phyloP scores from a whole-genome alignment of 164 flowering plant genomes.

The Nymphaea thermarum region DNA sequence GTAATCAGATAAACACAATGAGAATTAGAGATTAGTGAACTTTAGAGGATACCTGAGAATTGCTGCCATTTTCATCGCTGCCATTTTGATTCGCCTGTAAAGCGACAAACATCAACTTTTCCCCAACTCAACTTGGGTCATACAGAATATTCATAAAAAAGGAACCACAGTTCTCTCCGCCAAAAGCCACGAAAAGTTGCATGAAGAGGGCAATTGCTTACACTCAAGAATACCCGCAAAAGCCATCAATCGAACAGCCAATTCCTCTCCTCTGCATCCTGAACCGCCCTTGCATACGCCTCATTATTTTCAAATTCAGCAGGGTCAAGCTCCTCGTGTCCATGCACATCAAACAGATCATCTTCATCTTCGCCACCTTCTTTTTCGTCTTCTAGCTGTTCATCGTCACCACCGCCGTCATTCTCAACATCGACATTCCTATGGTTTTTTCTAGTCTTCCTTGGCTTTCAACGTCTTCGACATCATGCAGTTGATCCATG shows the following conservation, averaged over 20 bases:
- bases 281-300: slow-evolving; percentile 71
- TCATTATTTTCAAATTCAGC: slow-evolving; percentile 54
- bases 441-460: not conserved
- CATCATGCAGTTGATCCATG: not conserved
- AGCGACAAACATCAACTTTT: not conserved
- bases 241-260: slow-evolving; percentile 21
- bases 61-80: slow-evolving; percentile 13
- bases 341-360: slow-evolving; percentile 10
- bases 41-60: slow-evolving; percentile 15
- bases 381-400: not conserved
- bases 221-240: slow-evolving; percentile 20
- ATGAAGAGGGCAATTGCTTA: slow-evolving; percentile 5
- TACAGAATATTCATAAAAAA: too few species aligned
- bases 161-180: too few species aligned
- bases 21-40: not conserved
- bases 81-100: slow-evolving; percentile 5
- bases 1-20: not conserved
- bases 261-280: slow-evolving; percentile 27
- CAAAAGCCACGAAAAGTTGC: not conserved
- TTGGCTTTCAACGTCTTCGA: slow-evolving; percentile 5
- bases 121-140: too few species aligned
- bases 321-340: slow-evolving; percentile 34
- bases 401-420: not conserved
- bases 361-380: slow-evolving; percentile 13
- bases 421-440: too few species aligned